Conservation (phyloP, 2,329 filamentous ascomycete genomes). For the Zarea fungicola region DNA sequence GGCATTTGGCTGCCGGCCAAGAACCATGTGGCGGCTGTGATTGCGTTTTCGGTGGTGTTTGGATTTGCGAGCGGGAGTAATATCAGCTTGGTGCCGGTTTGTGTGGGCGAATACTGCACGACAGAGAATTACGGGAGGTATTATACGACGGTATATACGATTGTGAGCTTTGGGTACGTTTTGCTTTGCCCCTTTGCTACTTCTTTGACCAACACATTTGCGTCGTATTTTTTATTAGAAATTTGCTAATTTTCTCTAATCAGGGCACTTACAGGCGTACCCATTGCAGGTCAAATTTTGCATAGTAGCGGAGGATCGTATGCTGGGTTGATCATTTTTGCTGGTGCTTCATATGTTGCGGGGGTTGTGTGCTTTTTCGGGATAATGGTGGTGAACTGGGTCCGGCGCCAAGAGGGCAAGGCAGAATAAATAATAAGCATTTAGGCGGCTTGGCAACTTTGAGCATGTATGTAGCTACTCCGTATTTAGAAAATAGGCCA, state of each 20-base stretch:
- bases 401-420: background rate
- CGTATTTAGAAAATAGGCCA: no score
- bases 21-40: slow-evolving; percentile 39
- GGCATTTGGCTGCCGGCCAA: slow-evolving; percentile 57
- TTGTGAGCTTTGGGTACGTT: slow-evolving; percentile 60
- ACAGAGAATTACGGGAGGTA: slow-evolving; percentile 64
- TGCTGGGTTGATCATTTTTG: slow-evolving; percentile 57
- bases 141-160: slow-evolving; percentile 62
- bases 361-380: slow-evolving; percentile 1
- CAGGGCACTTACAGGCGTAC: slow-evolving; percentile 51
- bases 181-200: background rate
- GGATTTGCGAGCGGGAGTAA: slow-evolving; percentile 64
- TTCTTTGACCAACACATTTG: background rate
- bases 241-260: no score
- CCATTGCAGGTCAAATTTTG: slow-evolving; percentile 59
- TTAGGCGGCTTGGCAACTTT: no score
- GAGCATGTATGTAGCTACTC: no score
- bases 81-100: slow-evolving; percentile 64
- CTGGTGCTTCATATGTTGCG: slow-evolving; percentile 29
- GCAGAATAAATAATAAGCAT: no score
- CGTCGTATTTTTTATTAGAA: background rate
- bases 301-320: slow-evolving; percentile 48
- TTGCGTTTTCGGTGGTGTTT: slow-evolving; percentile 27
- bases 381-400: background rate
- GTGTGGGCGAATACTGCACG: slow-evolving; percentile 63